Evolutionary conservation across 83 land plant genomes (phyloP).

Genomic region (Diphasiastrum complanatum): DNA sequence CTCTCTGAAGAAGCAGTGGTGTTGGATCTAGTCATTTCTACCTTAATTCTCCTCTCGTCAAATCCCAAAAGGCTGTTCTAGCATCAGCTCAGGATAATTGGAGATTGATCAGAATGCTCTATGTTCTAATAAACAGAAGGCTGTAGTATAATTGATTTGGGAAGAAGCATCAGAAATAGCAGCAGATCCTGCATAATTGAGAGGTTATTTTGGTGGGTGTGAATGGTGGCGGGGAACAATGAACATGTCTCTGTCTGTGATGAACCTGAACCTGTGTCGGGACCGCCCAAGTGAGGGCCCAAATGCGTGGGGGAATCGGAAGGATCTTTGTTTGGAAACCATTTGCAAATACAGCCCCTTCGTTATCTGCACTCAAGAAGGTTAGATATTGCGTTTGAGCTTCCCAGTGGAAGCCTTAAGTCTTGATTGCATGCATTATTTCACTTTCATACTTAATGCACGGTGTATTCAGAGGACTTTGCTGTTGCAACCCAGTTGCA

Average conservation of each 20-base stretch:
- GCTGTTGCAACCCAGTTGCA: too few species aligned
- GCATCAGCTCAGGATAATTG: too few species aligned
- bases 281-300: not conserved
- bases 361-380: constrained; percentile 24
- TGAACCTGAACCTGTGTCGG: constrained; percentile 5
- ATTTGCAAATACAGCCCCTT: constrained; percentile 15
- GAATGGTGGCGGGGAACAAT: not conserved
- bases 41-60: too few species aligned
- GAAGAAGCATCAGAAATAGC: too few species aligned
- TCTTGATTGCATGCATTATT: not conserved
- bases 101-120: too few species aligned
- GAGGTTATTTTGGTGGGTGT: too few species aligned
- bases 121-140: too few species aligned
- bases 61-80: too few species aligned
- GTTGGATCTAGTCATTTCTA: too few species aligned
- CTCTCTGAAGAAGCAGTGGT: too few species aligned
- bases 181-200: too few species aligned
- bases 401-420: not conserved
- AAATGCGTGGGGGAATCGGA: constrained; percentile 19
- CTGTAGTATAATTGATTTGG: too few species aligned
- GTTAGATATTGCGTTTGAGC: not conserved
- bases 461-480: not conserved
- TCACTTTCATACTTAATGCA: not conserved
- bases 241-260: constrained; percentile 9
- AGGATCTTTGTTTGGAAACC: constrained; percentile 4